A percentile compares a stretch with the other conserved stretches of the same genome.
Evolutionary conservation across 2,329 filamentous ascomycete genomes (phyloP).

Genomic region (Calonectria honghensis): DNA sequence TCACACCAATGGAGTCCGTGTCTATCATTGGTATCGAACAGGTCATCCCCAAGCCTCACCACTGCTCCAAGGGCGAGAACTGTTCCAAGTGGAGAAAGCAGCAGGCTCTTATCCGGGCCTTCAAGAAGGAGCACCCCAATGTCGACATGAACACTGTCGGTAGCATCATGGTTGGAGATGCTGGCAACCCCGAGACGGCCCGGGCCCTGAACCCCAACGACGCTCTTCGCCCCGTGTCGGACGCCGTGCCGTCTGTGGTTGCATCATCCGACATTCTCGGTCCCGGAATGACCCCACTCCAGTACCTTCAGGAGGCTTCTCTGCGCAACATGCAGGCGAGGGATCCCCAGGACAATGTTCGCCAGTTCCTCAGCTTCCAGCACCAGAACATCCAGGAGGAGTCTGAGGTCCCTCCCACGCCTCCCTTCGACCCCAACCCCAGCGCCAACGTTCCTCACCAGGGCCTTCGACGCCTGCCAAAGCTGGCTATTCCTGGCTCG

Average conservation of each 20-base stretch:
- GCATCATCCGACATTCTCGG: constrained; percentile 95
- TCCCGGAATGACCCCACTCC: constrained; percentile 79
- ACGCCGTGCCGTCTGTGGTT: constrained; percentile 86
- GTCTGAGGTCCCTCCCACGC: constrained; percentile 79
- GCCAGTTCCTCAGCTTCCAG: constrained; percentile 92
- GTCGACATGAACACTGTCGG: constrained; percentile 73
- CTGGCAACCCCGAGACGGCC: constrained; percentile 83
- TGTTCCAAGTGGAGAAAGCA: constrained; percentile 89
- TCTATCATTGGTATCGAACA: constrained; percentile 96
- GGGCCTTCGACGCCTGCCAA: constrained; percentile 76
- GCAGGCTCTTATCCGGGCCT: constrained; percentile 83
- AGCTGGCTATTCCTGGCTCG: constrained; percentile 74
- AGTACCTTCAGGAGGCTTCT: constrained; percentile 82
- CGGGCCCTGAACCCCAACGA: constrained; percentile 73
- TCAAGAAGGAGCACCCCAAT: constrained; percentile 85
- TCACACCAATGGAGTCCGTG: constrained; percentile 87
- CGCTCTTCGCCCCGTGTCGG: constrained; percentile 80
- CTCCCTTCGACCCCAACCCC: constrained; percentile 80
- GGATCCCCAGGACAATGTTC: constrained; percentile 94
- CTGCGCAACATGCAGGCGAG: constrained; percentile 81
- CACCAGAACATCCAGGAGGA: constrained; percentile 67
- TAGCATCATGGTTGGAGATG: constrained; percentile 86
- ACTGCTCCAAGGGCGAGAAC: constrained; percentile 89
- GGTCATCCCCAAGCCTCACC: constrained; percentile 87
- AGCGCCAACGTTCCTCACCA: constrained; percentile 68